phyloP scores from a whole-genome alignment of 352 stramenopile species.

The Globisporangium solare region DNA sequence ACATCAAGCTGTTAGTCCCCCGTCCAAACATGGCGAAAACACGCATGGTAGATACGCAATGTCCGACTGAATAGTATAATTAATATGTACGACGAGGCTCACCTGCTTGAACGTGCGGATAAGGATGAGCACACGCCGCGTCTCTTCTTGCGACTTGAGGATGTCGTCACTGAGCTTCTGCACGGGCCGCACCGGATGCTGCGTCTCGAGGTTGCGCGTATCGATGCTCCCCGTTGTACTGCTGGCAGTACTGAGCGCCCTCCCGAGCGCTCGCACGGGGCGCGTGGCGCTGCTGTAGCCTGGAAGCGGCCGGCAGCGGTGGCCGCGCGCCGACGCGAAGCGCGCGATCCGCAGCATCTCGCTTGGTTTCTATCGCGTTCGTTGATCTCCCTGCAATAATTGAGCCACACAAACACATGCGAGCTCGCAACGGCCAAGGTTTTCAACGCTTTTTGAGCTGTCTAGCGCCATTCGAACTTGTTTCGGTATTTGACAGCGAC shows the following conservation, averaged over 20 bases:
- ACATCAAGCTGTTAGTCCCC: neutral
- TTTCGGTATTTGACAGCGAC: neutral
- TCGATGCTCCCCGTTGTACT: conserved; percentile 2
- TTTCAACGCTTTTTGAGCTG: too few species aligned
- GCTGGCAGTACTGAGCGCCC: neutral
- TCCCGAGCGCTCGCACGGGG: neutral
- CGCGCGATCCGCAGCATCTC: conserved; percentile 20
- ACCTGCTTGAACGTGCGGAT: conserved; percentile 88
- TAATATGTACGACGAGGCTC: neutral
- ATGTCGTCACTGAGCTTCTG: conserved; percentile 76
- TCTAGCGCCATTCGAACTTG: neutral
- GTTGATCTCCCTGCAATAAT: neutral
- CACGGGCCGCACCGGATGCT: conserved; percentile 21
- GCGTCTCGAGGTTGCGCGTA: conserved; percentile 13
- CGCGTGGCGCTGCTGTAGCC: conserved; percentile 4
- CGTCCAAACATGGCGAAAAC: neutral
- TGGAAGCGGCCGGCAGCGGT: neutral
- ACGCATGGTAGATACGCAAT: neutral
- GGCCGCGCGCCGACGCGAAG: neutral
- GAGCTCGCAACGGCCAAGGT: too few species aligned
- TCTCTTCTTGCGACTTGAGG: conserved; percentile 83
- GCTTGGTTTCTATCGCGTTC: neutral
- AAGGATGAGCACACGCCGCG: conserved; percentile 69
- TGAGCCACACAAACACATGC: neutral
- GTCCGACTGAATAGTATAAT: too few species aligned